Evolutionary conservation across 352 stramenopile species (phyloP), one percentile per base, ranked within the genome.

Genomic region (Albugo candida): DNA sequence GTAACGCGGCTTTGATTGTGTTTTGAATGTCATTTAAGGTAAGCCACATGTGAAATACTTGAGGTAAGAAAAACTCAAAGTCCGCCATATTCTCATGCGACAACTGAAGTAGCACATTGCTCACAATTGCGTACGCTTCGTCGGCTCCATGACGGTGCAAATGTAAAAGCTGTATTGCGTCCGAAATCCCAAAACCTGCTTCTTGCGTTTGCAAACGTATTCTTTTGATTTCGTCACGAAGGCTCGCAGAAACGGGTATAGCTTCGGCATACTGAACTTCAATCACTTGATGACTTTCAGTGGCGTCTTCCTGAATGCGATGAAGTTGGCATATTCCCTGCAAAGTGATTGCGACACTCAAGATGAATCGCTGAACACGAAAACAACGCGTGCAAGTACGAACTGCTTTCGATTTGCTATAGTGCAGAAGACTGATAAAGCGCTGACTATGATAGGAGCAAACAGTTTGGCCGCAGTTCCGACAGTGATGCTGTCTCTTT

Each of bases 11-110:
- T 60, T 88, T 88, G 43, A 82, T 67, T 31, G 63, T 81, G 52
- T 85, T 84, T 36, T 55, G 64, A 1, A 63, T 64, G 64, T 69
- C 84, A 61, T 85, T 73, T 38, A 83, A 69, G 1, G 75, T 83
- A 39, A 84, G 59, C 75, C 75, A 88, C 60, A 85, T 69, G 45
- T 88, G 75, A 51, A 85, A 88, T 38, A 88, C 58, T 50, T 88
- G 72, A 6, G 75, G 75, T 45, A 88, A 41, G 54, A 88, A 88
- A 40, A 88, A 88, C 55, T 88, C 75, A 36, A 88, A 88, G 54
- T 88, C 75, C 11, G 70, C 54, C 36, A 88, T 37, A 48, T 81
- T 82, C 13, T 61, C 58, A 11, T 56, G 51, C 37, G 72, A 64
- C 16, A 85, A 56, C 47, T 79, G 66, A 49, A 88, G 54, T 19